Conservation (phyloP, 352 stramenopile genomes). For the Phytophthora litchii region DNA sequence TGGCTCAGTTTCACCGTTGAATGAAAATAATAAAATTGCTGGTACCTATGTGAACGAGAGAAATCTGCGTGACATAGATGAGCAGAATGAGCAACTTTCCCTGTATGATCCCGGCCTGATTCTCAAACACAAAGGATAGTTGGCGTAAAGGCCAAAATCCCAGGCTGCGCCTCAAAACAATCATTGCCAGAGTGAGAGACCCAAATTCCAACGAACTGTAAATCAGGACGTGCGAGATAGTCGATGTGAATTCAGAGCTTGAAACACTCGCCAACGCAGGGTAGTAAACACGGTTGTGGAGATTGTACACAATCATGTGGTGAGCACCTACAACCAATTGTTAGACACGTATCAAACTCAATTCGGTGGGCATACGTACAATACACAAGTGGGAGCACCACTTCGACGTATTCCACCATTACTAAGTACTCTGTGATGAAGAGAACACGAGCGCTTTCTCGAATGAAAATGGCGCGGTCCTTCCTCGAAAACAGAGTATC, state of each 20-base stretch:
- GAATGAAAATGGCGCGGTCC: constrained; percentile 30
- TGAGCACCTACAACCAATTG: constrained; percentile 14
- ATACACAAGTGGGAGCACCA: constrained; percentile 45
- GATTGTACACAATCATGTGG: constrained; percentile 14
- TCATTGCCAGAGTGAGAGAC: constrained; percentile 10
- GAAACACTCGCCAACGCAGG: constrained; percentile 11
- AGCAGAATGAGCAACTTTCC: constrained; percentile 33
- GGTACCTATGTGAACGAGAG: constrained; percentile 34
- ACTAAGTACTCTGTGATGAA: constrained; percentile 49
- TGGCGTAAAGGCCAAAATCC: constrained; percentile 23
- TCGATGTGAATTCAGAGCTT: neutral
- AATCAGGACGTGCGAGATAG: constrained; percentile 9
- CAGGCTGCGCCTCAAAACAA: constrained; percentile 21
- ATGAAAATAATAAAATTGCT: neutral
- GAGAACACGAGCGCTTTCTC: constrained; percentile 29
- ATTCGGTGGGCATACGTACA: constrained; percentile 14
- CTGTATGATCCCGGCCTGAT: constrained; percentile 28
- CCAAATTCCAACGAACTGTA: constrained; percentile 25
- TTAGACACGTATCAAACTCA: constrained; percentile 1
- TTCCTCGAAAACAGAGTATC: constrained; percentile 11
- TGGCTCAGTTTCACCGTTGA: neutral
- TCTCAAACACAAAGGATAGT: constrained; percentile 40
- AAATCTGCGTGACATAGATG: constrained; percentile 40
- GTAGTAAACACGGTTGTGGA: constrained; percentile 38
- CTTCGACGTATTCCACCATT: constrained; percentile 48